Base-by-base conservation (phyloP, 75 land plant genomes). In the Ceratopteris richardii region DNA sequence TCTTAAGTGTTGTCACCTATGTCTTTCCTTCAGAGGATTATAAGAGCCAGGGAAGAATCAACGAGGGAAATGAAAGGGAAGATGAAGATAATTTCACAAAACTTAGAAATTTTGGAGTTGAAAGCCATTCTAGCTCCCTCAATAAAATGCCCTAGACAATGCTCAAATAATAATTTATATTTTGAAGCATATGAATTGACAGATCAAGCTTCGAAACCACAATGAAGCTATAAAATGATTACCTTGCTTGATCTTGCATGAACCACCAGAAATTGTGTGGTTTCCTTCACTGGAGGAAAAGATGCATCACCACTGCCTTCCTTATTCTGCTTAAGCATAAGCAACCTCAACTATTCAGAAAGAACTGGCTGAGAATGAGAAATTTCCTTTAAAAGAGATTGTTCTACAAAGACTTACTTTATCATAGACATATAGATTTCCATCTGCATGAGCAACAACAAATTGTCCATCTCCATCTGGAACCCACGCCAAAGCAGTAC, bases 211-310 rank as follows among this genome's bases (percentile, higher is more conserved):
- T n/a, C n/a, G n/a, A n/a, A n/a, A n/a, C n/a, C n/a, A n/a, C n/a
- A n/a, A n/a, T n/a, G n/a, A n/a, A n/a, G n/a, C n/a, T n/a, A n/a
- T n/a, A n/a, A 20, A 48, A 20, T 18, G 11, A 28, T 29, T 61
- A 73, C 76, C 76, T 73, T 73, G 31, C 76, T 73, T 19, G 76
- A 73, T 62, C 52, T 67, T 27, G 76, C 76, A 62, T 73, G 76
- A 28, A 72, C 37, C 22, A 73, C 74, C 53, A 54, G 52, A 51
- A 73, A 73, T 51, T 69, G 76, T 28, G 73, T 51, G 18, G 44
- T 23, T 12, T 73, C 76, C 56, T 73, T 73, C 18, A 73, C 66
- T 53, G 60, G 73, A 14, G 76, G 65, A 44, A 73, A 73, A 33
- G 76, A 53, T 31, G 58, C 74, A 46, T 73, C 76, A 20, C 73